Conservation (phyloP, 805 yeast species). For the Tetrapisispora iriomotensis region DNA sequence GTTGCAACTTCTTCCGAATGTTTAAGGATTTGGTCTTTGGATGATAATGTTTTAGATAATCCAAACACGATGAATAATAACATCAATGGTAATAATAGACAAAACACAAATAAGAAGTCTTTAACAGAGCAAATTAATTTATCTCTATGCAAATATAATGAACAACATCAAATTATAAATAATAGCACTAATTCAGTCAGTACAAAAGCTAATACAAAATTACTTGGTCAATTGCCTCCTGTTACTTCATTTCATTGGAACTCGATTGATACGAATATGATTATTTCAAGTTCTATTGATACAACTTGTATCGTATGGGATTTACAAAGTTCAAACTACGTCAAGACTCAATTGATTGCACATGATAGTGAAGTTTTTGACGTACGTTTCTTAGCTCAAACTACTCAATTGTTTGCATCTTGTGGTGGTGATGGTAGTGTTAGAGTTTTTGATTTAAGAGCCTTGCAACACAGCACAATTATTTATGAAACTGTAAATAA, state of each 20-base stretch:
- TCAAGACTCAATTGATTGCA: constrained; percentile 89
- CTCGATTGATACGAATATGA: constrained; percentile 50
- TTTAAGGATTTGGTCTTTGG: constrained; percentile 25
- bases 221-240: constrained; percentile 53
- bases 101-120: constrained; percentile 6
- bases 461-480: constrained; percentile 88
- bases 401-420: constrained; percentile 68
- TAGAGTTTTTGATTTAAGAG: constrained; percentile 80
- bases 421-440: constrained; percentile 95
- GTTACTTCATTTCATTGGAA: constrained; percentile 94
- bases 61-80: not conserved
- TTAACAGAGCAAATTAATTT: constrained; percentile 35
- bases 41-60: constrained; percentile 11
- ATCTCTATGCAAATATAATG: constrained; percentile 35
- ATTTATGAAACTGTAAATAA: constrained; percentile 59
- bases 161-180: constrained; percentile 29
- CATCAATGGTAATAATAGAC: not conserved
- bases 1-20: constrained; percentile 31
- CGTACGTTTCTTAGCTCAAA: constrained; percentile 69
- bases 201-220: not conserved
- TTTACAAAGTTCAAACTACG: constrained; percentile 37
- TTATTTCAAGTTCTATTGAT: constrained; percentile 83
- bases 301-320: constrained; percentile 99
- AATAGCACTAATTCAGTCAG: constrained; percentile 16
- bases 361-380: constrained; percentile 94